A percentile compares a stretch with the other conserved stretches of the same genome.
Conservation (phyloP, 176 grass and related monocot genomes). For the Bolboschoenus planiculmis region DNA sequence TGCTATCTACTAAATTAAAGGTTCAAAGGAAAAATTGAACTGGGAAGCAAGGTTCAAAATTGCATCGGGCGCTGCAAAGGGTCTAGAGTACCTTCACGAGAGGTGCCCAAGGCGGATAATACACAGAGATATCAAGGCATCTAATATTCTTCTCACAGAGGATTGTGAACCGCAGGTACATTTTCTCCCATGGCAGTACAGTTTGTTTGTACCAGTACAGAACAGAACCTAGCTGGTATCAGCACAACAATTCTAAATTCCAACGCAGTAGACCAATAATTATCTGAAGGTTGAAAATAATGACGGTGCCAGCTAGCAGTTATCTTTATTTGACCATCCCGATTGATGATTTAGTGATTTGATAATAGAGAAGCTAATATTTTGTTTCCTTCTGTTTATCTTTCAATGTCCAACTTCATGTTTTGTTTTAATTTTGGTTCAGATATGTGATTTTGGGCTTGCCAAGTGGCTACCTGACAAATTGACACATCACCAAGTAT, state of each 20-base stretch:
- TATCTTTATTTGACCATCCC: neutral
- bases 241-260: neutral
- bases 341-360: neutral
- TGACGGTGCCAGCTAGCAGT: neutral
- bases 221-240: neutral
- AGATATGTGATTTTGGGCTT: conserved; percentile 92
- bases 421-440: conserved; percentile 5
- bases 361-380: neutral
- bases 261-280: neutral
- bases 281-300: neutral
- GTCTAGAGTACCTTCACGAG: conserved; percentile 81
- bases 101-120: conserved; percentile 58
- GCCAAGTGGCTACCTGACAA: conserved; percentile 66
- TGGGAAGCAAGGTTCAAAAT: conserved; percentile 53
- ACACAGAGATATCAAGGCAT: conserved; percentile 70
- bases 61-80: conserved; percentile 43
- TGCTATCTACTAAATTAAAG: conserved; percentile 10
- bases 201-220: neutral
- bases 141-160: conserved; percentile 63
- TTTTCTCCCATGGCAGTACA: neutral
- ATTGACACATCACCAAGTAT: conserved; percentile 54
- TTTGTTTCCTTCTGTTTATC: neutral
- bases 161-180: conserved; percentile 57
- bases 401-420: neutral
- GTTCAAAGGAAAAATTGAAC: conserved; percentile 29